These are phyloP conservation scores for Apophysomyces variabilis DNA, from an alignment of 371 early-diverging fungal species.

Conservation along the genomic window DNA sequence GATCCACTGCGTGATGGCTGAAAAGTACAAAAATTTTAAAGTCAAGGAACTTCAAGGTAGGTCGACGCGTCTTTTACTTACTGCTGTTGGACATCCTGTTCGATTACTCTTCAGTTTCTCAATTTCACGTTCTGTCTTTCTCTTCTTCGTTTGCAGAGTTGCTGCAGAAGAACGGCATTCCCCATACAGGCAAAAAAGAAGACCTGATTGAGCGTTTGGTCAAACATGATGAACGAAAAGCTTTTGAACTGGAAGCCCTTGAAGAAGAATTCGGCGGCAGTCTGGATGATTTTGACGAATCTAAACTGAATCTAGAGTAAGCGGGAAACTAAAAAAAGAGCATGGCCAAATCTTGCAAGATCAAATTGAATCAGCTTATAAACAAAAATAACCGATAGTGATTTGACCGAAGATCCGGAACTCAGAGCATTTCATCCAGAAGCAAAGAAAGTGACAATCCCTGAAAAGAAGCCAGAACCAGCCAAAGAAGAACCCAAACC, in stretches of 20 bases:
- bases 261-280: slow-evolving; percentile 50
- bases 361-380: too few species aligned
- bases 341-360: too few species aligned
- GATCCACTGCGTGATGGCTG: slow-evolving; percentile 29
- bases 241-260: slow-evolving; percentile 49
- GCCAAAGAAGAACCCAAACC: slow-evolving; percentile 15
- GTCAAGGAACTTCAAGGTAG: slow-evolving; percentile 68
- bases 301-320: slow-evolving; percentile 39
- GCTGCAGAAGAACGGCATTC: slow-evolving; percentile 59
- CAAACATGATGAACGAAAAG: slow-evolving; percentile 59
- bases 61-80: background rate
- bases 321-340: background rate
- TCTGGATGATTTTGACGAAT: slow-evolving; percentile 49
- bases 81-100: background rate
- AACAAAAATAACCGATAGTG: slow-evolving; percentile 7
- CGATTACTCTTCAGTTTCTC: background rate
- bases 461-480: slow-evolving; percentile 11
- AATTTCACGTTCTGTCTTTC: background rate
- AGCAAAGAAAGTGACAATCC: slow-evolving; percentile 5
- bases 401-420: slow-evolving; percentile 24
- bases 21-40: slow-evolving; percentile 60
- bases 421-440: slow-evolving; percentile 20
- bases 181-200: slow-evolving; percentile 70
- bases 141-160: slow-evolving; percentile 37
- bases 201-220: slow-evolving; percentile 67